phyloP scores from a whole-genome alignment of 257 asterid genomes.

The Rehmannia glutinosa region DNA sequence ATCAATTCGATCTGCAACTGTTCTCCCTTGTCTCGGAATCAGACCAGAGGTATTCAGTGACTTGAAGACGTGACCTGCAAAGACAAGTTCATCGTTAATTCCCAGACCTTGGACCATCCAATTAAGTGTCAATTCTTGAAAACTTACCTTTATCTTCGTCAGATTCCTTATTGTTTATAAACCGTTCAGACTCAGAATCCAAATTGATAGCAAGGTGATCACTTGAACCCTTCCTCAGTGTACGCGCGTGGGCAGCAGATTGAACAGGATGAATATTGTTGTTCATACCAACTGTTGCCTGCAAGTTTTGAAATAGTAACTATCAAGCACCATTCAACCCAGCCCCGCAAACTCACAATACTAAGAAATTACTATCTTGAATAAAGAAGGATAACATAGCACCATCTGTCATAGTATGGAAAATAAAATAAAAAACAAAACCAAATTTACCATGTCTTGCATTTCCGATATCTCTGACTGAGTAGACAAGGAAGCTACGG shows the following conservation, averaged over 20 bases:
- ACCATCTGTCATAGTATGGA: no score
- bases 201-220: slow-evolving; percentile 88
- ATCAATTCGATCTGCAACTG: slow-evolving; percentile 80
- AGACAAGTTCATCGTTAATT: slow-evolving; percentile 9
- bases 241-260: slow-evolving; percentile 82
- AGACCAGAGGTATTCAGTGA: slow-evolving; percentile 77
- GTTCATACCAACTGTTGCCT: slow-evolving; percentile 58
- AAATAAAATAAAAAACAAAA: background rate
- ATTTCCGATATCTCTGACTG: slow-evolving; percentile 90
- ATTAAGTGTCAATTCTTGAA: background rate
- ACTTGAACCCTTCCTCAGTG: slow-evolving; percentile 79
- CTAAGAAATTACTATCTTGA: background rate
- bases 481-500: slow-evolving; percentile 46
- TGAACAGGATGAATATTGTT: slow-evolving; percentile 44
- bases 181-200: slow-evolving; percentile 73
- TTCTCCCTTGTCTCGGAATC: slow-evolving; percentile 89
- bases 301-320: slow-evolving; percentile 28
- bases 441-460: slow-evolving; percentile 67
- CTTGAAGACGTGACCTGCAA: slow-evolving; percentile 84
- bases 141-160: slow-evolving; percentile 82
- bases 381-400: no score
- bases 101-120: background rate
- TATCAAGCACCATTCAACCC: slow-evolving; percentile 10
- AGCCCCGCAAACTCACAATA: background rate
- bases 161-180: slow-evolving; percentile 47